These are phyloP conservation scores for Sphagnum magellanicum DNA, from an alignment of 228 moss, liverwort and hornwort genomes.

Conservation along the genomic window DNA sequence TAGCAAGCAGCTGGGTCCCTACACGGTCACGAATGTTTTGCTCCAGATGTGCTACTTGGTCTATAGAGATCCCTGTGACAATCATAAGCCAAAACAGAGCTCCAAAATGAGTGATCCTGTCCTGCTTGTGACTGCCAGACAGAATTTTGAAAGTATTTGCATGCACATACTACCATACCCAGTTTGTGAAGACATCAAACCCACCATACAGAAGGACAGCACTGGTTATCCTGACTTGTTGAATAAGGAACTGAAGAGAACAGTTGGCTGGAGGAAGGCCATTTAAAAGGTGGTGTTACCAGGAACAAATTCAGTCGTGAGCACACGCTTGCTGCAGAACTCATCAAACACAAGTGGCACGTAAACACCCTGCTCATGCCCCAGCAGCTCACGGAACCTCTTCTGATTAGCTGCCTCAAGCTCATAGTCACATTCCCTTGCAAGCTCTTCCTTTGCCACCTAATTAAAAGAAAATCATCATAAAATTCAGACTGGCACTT, in stretches of 20 bases:
- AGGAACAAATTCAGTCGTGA: conserved; percentile 86
- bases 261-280: neutral
- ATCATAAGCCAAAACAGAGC: neutral
- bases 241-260: neutral
- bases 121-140: neutral
- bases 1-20: conserved; percentile 56
- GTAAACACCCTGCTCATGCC: conserved; percentile 59
- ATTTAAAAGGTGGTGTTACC: conserved; percentile 28
- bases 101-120: neutral
- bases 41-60: conserved; percentile 73
- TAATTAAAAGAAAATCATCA: conserved; percentile 6
- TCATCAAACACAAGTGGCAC: conserved; percentile 89
- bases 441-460: conserved; percentile 97
- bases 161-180: neutral
- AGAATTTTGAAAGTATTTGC: neutral
- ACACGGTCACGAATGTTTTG: conserved; percentile 73
- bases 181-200: neutral
- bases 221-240: neutral
- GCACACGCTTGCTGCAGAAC: conserved; percentile 67
- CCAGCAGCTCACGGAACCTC: conserved; percentile 62
- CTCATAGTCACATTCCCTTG: conserved; percentile 82
- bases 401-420: conserved; percentile 74
- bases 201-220: neutral
- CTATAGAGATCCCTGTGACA: conserved; percentile 66
- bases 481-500: neutral